Conservation (phyloP, 2,329 filamentous ascomycete species). For the Aspergillus ibericus region DNA sequence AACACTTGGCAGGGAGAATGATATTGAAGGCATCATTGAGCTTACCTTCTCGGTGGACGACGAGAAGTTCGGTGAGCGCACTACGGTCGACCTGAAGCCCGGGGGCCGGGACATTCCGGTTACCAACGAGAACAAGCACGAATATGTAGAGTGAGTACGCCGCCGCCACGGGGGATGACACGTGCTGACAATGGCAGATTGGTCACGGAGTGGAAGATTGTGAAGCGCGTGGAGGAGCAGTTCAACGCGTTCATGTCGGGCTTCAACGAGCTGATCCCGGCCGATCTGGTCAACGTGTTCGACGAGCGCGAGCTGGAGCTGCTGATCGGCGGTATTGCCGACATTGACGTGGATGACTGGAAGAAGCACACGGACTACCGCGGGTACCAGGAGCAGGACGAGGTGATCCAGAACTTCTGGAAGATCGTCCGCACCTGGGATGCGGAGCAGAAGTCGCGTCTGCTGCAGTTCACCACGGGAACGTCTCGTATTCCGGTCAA, state of each 20-base stretch:
- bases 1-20: conserved; percentile 67
- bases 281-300: conserved; percentile 96
- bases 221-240: conserved; percentile 96
- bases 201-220: conserved; percentile 98
- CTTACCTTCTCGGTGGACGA: conserved; percentile 97
- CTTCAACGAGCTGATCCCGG: conserved; percentile 95
- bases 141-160: conserved; percentile 81
- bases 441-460: conserved; percentile 93
- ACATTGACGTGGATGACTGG: conserved; percentile 99
- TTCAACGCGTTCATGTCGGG: conserved; percentile 97
- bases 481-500: conserved; percentile 98
- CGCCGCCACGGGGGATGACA: background rate
- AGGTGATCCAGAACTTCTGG: conserved; percentile 99
- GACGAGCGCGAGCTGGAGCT: conserved; percentile 96
- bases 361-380: conserved; percentile 99
- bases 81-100: conserved; percentile 90
- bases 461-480: conserved; percentile 95
- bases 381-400: conserved; percentile 95
- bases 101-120: conserved; percentile 89
- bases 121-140: conserved; percentile 97
- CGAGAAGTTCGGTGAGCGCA: conserved; percentile 92
- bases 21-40: conserved; percentile 92
- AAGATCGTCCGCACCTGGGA: conserved; percentile 94
- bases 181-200: conserved; percentile 51
- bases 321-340: conserved; percentile 97